These are phyloP conservation scores for Monosporascus sp. DNA, from an alignment of 2,329 filamentous ascomycete genomes.

Conservation along the genomic window DNA sequence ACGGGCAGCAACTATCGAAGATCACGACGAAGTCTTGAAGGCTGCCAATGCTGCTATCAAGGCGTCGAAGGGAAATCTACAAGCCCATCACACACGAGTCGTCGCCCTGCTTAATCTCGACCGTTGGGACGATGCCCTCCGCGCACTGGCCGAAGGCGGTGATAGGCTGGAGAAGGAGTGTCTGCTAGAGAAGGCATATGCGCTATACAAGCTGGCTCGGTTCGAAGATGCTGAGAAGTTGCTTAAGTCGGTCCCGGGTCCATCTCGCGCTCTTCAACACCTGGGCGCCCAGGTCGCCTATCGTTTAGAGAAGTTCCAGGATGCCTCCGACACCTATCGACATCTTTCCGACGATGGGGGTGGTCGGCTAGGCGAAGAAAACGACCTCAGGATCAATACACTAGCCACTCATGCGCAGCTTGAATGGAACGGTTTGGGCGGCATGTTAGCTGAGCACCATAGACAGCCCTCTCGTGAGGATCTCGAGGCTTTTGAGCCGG, in stretches of 20 bases:
- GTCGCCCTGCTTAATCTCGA: conserved; percentile 77
- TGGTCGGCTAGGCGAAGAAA: conserved; percentile 55
- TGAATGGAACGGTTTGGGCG: conserved; percentile 58
- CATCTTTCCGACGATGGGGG: conserved; percentile 43
- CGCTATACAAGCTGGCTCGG: conserved; percentile 74
- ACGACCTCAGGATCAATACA: conserved; percentile 72
- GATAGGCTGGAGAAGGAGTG: conserved; percentile 55
- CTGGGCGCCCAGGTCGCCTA: conserved; percentile 66
- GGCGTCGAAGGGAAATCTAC: conserved; percentile 47
- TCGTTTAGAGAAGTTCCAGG: conserved; percentile 65
- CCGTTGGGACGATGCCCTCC: conserved; percentile 71
- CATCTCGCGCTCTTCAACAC: conserved; percentile 38
- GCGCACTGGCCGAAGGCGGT: conserved; percentile 59
- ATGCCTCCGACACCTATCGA: conserved; percentile 59
- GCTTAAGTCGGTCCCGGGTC: conserved; percentile 26
- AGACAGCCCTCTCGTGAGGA: conserved; percentile 54
- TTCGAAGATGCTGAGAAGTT: conserved; percentile 55
- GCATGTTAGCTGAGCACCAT: conserved; percentile 44
- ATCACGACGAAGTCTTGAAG: conserved; percentile 69
- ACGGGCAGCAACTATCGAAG: conserved; percentile 51
- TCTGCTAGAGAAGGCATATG: conserved; percentile 68
- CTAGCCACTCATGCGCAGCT: conserved; percentile 67
- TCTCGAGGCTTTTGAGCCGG: conserved; percentile 72
- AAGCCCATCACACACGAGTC: conserved; percentile 63
- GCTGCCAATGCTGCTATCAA: conserved; percentile 57